Base-by-base conservation (phyloP, 2,329 filamentous ascomycete species). In the Pezicula neosporulosa region DNA sequence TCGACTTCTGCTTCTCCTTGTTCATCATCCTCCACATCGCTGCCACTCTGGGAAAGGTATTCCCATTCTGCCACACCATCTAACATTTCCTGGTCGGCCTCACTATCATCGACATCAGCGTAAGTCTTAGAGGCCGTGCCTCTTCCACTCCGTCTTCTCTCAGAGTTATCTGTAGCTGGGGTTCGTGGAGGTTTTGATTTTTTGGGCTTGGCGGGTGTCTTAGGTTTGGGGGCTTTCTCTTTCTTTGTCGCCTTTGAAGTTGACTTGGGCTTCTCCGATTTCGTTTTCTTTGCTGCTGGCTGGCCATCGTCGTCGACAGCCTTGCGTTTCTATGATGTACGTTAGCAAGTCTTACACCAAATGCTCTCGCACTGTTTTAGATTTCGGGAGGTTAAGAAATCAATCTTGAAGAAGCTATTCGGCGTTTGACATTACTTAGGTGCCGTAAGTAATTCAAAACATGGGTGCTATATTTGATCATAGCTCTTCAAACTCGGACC, bases 41-140 rank as follows among this genome's bases (percentile, higher is more conserved):
- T 51, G 64, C 68, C 48, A 70, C 66, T 51, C 60, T 69, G 56
- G 67, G 77, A 54, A 67, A 71, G 47, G 68, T 72, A 66, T 30
- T 61, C 60, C 57, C 63, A 68, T 39, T 63, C 58, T 10, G 62
- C 57, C 28, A 69, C 66, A 4, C 66, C 66, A 33, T 65, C 57
- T 54, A 60, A 57, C 67, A 70, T 69, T 50, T 69, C 69, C 51
- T 68, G 63, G 33, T 68, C 68, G 44, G 69, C 72, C 38, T 70
- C 74, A 37, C 65, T 72, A 44, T 71, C 70, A 48, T 70, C 70
- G 35, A 65, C 57, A 50, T 72, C 69, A 13, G 57, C 61, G 52
- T 71, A 71, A 10, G 51, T 63, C 52, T 65, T 67, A n/a, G 42
- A 33, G 66, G 58, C 75, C 59, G 56, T 69, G 62, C 56, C 68